These are phyloP conservation scores for Linnemannia hyalina DNA, from an alignment of 192 early-diverging fungal genomes.

Conservation along the genomic window DNA sequence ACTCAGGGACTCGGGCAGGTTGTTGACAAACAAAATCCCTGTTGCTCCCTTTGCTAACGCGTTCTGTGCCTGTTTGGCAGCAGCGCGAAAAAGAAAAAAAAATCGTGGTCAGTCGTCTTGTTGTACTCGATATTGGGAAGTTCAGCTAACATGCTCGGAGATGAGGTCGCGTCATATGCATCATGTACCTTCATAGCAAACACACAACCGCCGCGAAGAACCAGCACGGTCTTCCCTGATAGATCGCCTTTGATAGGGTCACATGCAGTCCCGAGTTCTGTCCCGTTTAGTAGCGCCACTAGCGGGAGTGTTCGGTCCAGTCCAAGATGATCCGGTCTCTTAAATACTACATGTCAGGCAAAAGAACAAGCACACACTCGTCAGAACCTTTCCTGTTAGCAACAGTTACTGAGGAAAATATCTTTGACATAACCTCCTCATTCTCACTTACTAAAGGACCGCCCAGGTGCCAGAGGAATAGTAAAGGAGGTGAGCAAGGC, in stretches of 20 bases:
- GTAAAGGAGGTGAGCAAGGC: slow-evolving; percentile 37
- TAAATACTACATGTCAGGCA: slow-evolving; percentile 4
- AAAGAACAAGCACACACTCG: background rate
- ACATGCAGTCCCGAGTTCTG: slow-evolving; percentile 67
- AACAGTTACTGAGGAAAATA: too few species aligned
- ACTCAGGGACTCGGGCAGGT: slow-evolving; percentile 1
- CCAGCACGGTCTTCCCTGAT: slow-evolving; percentile 66
- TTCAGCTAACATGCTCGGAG: background rate
- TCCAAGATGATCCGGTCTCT: slow-evolving; percentile 10
- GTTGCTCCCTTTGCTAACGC: slow-evolving; percentile 72
- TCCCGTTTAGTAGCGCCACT: slow-evolving; percentile 39
- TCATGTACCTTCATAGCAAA: slow-evolving; percentile 56
- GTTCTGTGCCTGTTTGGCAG: slow-evolving; percentile 60
- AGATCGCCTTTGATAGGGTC: slow-evolving; percentile 45
- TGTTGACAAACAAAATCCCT: slow-evolving; percentile 77
- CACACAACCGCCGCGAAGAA: slow-evolving; percentile 75
- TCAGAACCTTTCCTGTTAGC: background rate
- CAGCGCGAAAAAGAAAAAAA: background rate
- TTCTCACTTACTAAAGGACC: slow-evolving; percentile 15
- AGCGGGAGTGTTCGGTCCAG: slow-evolving; percentile 44
- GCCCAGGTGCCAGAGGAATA: slow-evolving; percentile 14
- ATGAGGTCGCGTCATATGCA: too few species aligned
- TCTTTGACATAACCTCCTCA: background rate
- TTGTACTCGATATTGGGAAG: background rate
- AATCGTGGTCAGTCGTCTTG: background rate